Percentiles rank a stretch among this genome's conserved stretches.
Conservation (phyloP, 306 rosid species). For the Quercus parvula region DNA sequence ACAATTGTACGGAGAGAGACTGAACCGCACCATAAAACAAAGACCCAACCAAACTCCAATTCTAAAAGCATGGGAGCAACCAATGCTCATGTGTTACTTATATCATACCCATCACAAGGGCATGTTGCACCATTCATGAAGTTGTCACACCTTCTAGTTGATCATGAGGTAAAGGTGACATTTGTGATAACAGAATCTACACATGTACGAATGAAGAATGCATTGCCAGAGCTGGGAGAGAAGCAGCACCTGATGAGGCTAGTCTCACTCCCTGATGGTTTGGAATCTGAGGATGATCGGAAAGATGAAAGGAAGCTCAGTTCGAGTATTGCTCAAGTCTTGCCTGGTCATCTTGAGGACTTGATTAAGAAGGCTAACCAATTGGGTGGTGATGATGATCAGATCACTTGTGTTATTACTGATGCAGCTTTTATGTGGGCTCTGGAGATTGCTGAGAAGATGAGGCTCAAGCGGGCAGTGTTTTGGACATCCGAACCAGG, state of each 20-base stretch:
- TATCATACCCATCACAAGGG: constrained; percentile 38
- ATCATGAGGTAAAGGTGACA: constrained; percentile 45
- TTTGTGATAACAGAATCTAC: constrained; percentile 32
- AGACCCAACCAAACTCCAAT: no score
- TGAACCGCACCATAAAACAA: no score
- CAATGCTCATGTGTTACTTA: constrained; percentile 28
- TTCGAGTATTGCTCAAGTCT: background rate
- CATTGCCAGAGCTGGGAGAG: background rate
- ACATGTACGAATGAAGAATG: constrained; percentile 21
- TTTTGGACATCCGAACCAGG: constrained; percentile 55
- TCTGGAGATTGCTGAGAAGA: constrained; percentile 22
- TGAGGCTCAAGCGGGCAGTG: constrained; percentile 29
- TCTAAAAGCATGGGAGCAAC: background rate
- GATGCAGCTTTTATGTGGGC: constrained; percentile 30
- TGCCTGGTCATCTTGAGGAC: constrained; percentile 39
- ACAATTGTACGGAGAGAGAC: no score
- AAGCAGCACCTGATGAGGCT: background rate
- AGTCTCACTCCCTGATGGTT: constrained; percentile 25
- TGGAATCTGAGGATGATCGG: constrained; percentile 37
- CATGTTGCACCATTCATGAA: constrained; percentile 46
- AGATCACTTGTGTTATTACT: constrained; percentile 27
- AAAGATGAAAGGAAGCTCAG: background rate
- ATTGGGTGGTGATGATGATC: background rate
- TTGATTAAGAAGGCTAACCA: no score
- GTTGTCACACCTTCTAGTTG: constrained; percentile 16